These are phyloP conservation scores for Xylariales sp. DNA, from an alignment of 2,329 filamentous ascomycete species.

Conservation along the genomic window DNA sequence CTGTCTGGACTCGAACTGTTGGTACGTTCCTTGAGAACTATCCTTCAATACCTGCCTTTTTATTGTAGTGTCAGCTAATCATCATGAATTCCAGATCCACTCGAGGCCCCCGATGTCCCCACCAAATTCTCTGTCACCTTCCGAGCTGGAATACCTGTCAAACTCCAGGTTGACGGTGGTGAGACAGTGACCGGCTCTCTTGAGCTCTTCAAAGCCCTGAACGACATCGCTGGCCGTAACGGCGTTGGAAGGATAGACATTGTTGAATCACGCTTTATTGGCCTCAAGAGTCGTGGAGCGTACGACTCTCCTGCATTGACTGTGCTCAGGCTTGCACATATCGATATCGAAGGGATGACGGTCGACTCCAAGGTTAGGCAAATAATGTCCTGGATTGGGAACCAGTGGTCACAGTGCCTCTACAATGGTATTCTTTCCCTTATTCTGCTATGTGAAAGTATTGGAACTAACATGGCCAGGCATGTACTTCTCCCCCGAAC, in stretches of 20 bases:
- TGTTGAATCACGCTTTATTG: slow-evolving; percentile 65
- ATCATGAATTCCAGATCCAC: slow-evolving; percentile 60
- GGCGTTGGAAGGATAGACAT: slow-evolving; percentile 86
- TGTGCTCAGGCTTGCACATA: slow-evolving; percentile 52
- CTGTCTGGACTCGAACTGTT: slow-evolving; percentile 76
- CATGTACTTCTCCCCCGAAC: slow-evolving; percentile 66
- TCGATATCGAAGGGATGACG: slow-evolving; percentile 67
- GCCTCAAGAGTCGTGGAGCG: slow-evolving; percentile 83
- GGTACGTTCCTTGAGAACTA: slow-evolving; percentile 35
- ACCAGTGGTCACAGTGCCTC: slow-evolving; percentile 60
- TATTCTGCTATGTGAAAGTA: slow-evolving; percentile 8
- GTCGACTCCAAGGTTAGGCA: slow-evolving; percentile 69
- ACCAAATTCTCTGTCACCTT: slow-evolving; percentile 79
- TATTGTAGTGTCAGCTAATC: neutral
- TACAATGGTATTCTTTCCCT: slow-evolving; percentile 54
- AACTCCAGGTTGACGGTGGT: slow-evolving; percentile 60
- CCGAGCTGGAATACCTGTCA: slow-evolving; percentile 78
- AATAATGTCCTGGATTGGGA: slow-evolving; percentile 69
- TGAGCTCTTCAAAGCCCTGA: slow-evolving; percentile 77
- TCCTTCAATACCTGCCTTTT: too few species aligned
- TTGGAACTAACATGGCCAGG: slow-evolving; percentile 46
- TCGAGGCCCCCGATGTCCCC: slow-evolving; percentile 76
- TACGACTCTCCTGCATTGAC: slow-evolving; percentile 74
- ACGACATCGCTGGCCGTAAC: slow-evolving; percentile 73
- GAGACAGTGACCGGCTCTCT: slow-evolving; percentile 75